Evolutionary conservation across 371 early-diverging fungal species (phyloP).

Genomic region (Saksenaea oblongispora): DNA sequence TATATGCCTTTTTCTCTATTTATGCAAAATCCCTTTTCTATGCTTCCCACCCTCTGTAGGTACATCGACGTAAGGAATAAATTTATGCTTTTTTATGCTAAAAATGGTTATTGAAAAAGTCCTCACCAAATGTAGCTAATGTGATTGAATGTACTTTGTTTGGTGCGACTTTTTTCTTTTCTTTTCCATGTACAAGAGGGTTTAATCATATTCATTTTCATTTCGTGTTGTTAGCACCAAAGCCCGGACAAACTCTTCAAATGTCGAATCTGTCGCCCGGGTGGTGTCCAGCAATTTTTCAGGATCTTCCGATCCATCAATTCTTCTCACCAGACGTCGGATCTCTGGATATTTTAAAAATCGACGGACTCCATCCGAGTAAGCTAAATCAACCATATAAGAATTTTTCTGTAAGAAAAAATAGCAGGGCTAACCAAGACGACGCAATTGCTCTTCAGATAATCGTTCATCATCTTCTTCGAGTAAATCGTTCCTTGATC

Average conservation of each 20-base stretch:
- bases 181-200: not conserved
- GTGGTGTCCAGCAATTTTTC: constrained; percentile 19
- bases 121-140: too few relatives aligned
- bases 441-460: constrained; percentile 12
- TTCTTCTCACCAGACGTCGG: constrained; percentile 21
- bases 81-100: too few relatives aligned
- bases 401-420: not conserved
- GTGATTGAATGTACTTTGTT: too few relatives aligned
- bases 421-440: constrained; percentile 1
- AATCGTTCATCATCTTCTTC: constrained; percentile 36
- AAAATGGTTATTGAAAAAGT: too few relatives aligned
- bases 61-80: too few relatives aligned
- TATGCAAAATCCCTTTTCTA: too few relatives aligned
- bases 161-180: not conserved
- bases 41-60: too few relatives aligned
- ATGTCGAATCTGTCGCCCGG: constrained; percentile 8
- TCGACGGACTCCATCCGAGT: constrained; percentile 36
- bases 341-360: constrained; percentile 33
- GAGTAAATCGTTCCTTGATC: constrained; percentile 6
- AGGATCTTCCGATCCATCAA: constrained; percentile 33
- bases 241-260: constrained; percentile 17
- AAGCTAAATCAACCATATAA: constrained; percentile 17
- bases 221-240: constrained; percentile 12
- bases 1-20: too few relatives aligned
- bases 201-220: not conserved